Evolutionary conservation across 176 grass and related monocot species (phyloP).

Genomic region (Dendrocalamus sinicus): DNA sequence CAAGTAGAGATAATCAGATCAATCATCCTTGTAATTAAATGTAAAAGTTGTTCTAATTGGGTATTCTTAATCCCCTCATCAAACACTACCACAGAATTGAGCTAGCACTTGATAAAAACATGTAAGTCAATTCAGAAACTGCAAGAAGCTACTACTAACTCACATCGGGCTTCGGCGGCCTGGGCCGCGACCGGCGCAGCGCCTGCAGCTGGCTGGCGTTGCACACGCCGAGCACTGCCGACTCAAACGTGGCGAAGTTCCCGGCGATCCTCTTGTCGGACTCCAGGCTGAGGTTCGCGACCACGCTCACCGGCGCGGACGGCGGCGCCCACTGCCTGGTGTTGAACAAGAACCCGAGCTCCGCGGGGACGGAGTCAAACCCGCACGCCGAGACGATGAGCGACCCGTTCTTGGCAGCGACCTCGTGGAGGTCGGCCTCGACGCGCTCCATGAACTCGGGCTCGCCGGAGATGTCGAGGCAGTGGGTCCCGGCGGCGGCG

Average conservation of each 20-base stretch:
- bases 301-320: constrained; percentile 50
- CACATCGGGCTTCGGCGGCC: constrained; percentile 67
- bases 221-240: constrained; percentile 75
- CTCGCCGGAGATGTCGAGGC: constrained; percentile 86
- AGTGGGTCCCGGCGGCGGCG: constrained; percentile 63
- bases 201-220: constrained; percentile 61
- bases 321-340: constrained; percentile 64
- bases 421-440: constrained; percentile 67
- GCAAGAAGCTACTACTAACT: constrained; percentile 24
- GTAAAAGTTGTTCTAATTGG: neutral
- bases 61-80: neutral
- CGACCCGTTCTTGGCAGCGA: constrained; percentile 52
- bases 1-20: neutral
- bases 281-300: constrained; percentile 71
- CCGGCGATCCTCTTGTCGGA: constrained; percentile 65
- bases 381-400: constrained; percentile 80
- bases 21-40: constrained; percentile 19
- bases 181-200: constrained; percentile 65
- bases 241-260: constrained; percentile 82
- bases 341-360: constrained; percentile 79
- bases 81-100: neutral
- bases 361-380: constrained; percentile 85
- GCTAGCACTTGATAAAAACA: neutral
- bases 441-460: constrained; percentile 91
- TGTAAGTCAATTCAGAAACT: neutral